phyloP scores from a whole-genome alignment of 176 grass and related monocot genomes.

The Bolboschoenus planiculmis region DNA sequence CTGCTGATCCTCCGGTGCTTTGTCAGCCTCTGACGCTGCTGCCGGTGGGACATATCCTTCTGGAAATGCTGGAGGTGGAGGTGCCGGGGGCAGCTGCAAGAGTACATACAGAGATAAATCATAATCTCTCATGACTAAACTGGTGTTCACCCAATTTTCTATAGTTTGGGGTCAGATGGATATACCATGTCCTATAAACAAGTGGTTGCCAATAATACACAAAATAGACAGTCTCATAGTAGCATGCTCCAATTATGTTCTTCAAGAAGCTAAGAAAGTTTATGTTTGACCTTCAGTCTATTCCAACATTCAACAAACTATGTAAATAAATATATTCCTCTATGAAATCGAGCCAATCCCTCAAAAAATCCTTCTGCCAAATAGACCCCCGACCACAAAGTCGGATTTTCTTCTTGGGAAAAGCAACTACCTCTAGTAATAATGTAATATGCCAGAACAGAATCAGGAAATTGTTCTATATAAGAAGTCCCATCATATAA shows the following conservation, averaged over 20 bases:
- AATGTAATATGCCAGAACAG: neutral
- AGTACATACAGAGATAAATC: neutral
- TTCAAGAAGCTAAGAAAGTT: neutral
- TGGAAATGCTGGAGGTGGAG: slow-evolving; percentile 78
- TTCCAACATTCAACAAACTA: neutral
- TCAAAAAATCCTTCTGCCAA: neutral
- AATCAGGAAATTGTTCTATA: neutral
- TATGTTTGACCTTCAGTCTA: neutral
- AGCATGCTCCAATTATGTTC: neutral
- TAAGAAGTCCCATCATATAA: neutral
- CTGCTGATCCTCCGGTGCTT: slow-evolving; percentile 49
- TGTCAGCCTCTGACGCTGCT: slow-evolving; percentile 47
- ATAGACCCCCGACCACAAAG: neutral
- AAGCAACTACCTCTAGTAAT: neutral
- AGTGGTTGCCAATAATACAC: neutral
- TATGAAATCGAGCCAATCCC: neutral
- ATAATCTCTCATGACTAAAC: neutral
- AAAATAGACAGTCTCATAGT: neutral
- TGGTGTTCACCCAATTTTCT: neutral
- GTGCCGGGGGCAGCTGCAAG: slow-evolving; percentile 63
- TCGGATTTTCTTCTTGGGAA: neutral
- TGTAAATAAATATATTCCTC: neutral
- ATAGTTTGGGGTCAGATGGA: neutral
- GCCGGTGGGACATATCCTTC: slow-evolving; percentile 70
- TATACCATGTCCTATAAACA: neutral